A percentile compares a stretch with the other conserved stretches of the same genome.
Conservation (phyloP, 2,329 filamentous ascomycete genomes). For the Aspergillus tubingensis region DNA sequence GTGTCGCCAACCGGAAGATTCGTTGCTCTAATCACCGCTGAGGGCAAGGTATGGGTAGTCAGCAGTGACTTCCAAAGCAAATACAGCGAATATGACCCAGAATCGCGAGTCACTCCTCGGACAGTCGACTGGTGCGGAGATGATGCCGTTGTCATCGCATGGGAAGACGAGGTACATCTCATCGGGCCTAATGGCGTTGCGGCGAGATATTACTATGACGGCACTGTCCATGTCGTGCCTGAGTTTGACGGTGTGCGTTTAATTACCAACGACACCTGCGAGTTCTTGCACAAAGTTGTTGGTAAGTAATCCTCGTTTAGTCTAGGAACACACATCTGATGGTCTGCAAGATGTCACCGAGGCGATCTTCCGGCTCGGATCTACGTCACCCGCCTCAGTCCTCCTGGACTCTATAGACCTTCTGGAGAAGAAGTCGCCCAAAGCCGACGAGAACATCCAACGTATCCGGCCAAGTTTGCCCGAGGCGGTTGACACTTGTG, state of each 20-base stretch:
- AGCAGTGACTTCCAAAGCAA: slow-evolving; percentile 93
- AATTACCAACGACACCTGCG: slow-evolving; percentile 90
- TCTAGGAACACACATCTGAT: slow-evolving; percentile 6
- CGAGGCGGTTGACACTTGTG: slow-evolving; percentile 90
- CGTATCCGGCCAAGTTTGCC: slow-evolving; percentile 84
- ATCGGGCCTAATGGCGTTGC: slow-evolving; percentile 81
- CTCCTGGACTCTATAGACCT: slow-evolving; percentile 89
- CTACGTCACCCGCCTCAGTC: slow-evolving; percentile 87
- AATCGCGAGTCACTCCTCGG: slow-evolving; percentile 79
- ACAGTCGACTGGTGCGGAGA: slow-evolving; percentile 96
- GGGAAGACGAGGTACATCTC: slow-evolving; percentile 96
- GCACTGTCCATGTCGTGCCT: slow-evolving; percentile 82
- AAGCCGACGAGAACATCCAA: slow-evolving; percentile 97
- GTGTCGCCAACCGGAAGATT: slow-evolving; percentile 90
- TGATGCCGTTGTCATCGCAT: slow-evolving; percentile 88
- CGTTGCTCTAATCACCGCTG: slow-evolving; percentile 81
- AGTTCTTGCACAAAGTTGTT: slow-evolving; percentile 94
- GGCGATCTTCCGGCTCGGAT: slow-evolving; percentile 85
- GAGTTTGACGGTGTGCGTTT: slow-evolving; percentile 88
- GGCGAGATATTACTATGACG: slow-evolving; percentile 81
- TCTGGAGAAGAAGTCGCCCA: slow-evolving; percentile 89
- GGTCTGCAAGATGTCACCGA: slow-evolving; percentile 66
- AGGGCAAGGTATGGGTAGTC: slow-evolving; percentile 87
- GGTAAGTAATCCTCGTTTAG: slow-evolving; percentile 37
- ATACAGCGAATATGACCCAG: slow-evolving; percentile 87